phyloP scores from a whole-genome alignment of 2,329 filamentous ascomycete species.

The Didymella glomerata region DNA sequence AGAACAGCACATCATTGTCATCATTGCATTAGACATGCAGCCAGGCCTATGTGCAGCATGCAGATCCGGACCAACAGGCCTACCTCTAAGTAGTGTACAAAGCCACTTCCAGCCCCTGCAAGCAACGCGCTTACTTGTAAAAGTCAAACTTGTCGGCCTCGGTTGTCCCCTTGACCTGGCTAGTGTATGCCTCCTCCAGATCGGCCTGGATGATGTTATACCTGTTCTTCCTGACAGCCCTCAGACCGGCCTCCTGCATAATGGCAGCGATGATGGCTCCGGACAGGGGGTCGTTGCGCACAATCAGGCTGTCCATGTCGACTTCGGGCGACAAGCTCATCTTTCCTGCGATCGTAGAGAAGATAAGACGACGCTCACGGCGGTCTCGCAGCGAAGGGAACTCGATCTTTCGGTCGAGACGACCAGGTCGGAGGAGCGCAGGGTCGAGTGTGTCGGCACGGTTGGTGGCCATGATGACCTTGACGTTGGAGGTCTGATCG shows the following conservation, averaged over 20 bases:
- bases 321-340: constrained; percentile 98
- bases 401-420: constrained; percentile 97
- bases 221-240: constrained; percentile 94
- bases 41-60: constrained; percentile 9
- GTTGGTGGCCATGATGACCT: constrained; percentile 99
- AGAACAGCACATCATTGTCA: neutral
- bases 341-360: constrained; percentile 94
- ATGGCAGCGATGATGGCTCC: constrained; percentile 97
- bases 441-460: constrained; percentile 96
- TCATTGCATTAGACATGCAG: constrained; percentile 21
- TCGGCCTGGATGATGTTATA: constrained; percentile 99
- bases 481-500: constrained; percentile 98
- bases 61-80: constrained; percentile 10
- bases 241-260: constrained; percentile 97
- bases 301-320: constrained; percentile 93
- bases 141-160: constrained; percentile 82
- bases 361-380: constrained; percentile 94
- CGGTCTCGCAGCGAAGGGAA: constrained; percentile 95
- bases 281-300: constrained; percentile 93
- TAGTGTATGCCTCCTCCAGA: constrained; percentile 95
- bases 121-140: constrained; percentile 45
- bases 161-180: constrained; percentile 87
- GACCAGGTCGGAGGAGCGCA: constrained; percentile 89
- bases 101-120: constrained; percentile 13
- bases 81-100: constrained; percentile 37